Base-by-base conservation (phyloP, 1,284 basidiomycete genomes). In the Hortiboletus rubellus region DNA sequence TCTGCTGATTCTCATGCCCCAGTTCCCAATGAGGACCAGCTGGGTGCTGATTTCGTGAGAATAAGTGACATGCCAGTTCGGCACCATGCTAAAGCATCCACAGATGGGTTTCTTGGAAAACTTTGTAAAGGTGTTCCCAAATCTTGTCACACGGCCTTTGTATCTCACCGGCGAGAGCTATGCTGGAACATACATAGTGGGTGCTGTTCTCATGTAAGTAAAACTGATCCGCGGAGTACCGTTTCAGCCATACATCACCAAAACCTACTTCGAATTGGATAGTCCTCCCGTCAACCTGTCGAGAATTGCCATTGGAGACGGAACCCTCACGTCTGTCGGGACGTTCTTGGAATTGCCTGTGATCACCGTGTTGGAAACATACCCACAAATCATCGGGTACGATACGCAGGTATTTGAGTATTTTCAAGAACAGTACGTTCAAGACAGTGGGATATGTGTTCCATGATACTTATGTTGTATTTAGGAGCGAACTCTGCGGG, bases 301-400 rank as follows among this genome's bases (percentile, higher is more conserved):
- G 0, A 84, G 83, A 63, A 81, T 89, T 58, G 82, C 81, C 8
- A 89, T 90, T 52, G 87, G 88, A 8, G 84, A 89, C 68, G 87
- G 86, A 6, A 70, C 81, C 9, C 73, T 87, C 22, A 72, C 79
- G 2, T 76, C 78, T 22, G 71, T 65, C 12, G 74, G 78, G 42
- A 76, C 79, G 1, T 84, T 79, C 55, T 75, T 77, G 46, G 71
- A 82, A 22, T 62, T 83, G 22, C 22, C 22, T 22, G 22, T 22
- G 22, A 22, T 22, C 22, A 22, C 22, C n/a, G n/a, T 22, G 22
- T 71, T 90, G 9, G 81, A 87, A 71, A 89, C 88, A 9, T 87
- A 82, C 65, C 65, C 66, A 15, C 27, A 65, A 40, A 52, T 66
- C 22, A 64, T 65, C 22, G 61, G 55, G 30, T 65, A 88, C 63